phyloP scores from a whole-genome alignment of 345 rosid species.

The Hevea brasiliensis region DNA sequence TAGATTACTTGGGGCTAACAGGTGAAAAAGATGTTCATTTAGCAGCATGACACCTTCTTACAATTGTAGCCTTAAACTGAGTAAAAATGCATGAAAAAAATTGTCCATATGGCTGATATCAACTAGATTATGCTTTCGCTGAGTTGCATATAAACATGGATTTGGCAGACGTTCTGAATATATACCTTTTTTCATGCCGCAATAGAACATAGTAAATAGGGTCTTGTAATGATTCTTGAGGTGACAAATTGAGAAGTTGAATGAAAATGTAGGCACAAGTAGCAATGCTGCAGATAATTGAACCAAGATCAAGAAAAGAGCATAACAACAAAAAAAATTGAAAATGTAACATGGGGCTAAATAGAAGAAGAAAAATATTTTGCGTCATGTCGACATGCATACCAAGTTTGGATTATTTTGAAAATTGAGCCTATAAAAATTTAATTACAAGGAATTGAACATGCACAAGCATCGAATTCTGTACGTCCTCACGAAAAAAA shows the following conservation, averaged over 20 bases:
- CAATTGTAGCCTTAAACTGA: background rate
- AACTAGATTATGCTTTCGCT: background rate
- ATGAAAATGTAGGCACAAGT: conserved; percentile 59
- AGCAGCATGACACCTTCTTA: background rate
- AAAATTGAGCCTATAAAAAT: too few relatives aligned
- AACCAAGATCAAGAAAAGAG: background rate
- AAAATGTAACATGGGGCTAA: background rate
- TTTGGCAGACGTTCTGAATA: conserved; percentile 9
- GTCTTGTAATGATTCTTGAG: conserved; percentile 64
- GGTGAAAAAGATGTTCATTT: background rate
- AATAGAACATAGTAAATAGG: conserved; percentile 68
- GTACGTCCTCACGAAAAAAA: background rate
- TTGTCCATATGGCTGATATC: background rate
- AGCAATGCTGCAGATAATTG: conserved; percentile 43
- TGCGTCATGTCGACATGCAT: too few relatives aligned
- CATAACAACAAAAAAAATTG: background rate
- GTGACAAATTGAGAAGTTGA: conserved; percentile 63
- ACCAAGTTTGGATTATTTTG: too few relatives aligned
- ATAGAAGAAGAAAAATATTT: background rate
- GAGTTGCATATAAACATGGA: background rate
- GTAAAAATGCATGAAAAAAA: background rate
- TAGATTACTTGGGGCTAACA: background rate
- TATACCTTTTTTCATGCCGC: conserved; percentile 50
- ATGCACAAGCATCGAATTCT: background rate
- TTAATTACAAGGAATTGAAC: too few relatives aligned